Evolutionary conservation across 768 basidiomycete genomes (phyloP).

Genomic region (Phylloporus arenicola): DNA sequence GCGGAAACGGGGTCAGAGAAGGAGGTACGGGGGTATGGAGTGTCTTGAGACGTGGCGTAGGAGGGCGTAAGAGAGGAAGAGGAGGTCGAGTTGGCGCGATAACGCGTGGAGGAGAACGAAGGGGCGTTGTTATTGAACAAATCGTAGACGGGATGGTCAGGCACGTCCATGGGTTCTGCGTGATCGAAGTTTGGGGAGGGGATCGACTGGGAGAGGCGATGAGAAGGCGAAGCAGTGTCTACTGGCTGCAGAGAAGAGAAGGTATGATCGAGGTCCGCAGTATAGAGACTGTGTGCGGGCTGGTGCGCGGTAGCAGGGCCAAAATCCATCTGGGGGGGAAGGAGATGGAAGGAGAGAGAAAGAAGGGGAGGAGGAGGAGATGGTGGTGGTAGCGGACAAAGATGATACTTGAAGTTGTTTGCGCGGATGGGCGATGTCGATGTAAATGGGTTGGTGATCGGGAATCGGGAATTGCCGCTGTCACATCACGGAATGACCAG

Average conservation of each 20-base stretch:
- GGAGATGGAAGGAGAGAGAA: constrained; percentile 26
- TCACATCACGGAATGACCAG: constrained; percentile 34
- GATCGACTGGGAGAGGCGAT: constrained; percentile 31
- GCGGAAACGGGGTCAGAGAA: constrained; percentile 58
- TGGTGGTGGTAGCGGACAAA: constrained; percentile 33
- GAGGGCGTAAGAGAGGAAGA: constrained; percentile 59
- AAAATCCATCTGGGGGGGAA: constrained; percentile 54
- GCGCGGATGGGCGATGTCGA: constrained; percentile 34
- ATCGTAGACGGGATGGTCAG: constrained; percentile 60
- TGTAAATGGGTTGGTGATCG: constrained; percentile 48
- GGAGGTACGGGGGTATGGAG: constrained; percentile 52
- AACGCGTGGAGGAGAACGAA: constrained; percentile 54
- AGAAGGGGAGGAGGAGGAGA: constrained; percentile 25
- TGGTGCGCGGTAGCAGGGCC: constrained; percentile 33
- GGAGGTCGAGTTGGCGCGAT: constrained; percentile 68
- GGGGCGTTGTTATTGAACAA: constrained; percentile 49
- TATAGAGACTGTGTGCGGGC: constrained; percentile 39
- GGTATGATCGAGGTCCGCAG: constrained; percentile 53
- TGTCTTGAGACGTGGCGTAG: constrained; percentile 51
- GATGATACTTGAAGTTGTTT: constrained; percentile 28
- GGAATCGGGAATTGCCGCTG: constrained; percentile 50
- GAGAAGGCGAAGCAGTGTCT: constrained; percentile 35
- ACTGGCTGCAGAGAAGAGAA: constrained; percentile 44
- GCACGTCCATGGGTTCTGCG: constrained; percentile 48
- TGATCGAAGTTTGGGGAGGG: constrained; percentile 43